phyloP scores from a whole-genome alignment of 441 rosid genomes.

The Gossypium lobatum region DNA sequence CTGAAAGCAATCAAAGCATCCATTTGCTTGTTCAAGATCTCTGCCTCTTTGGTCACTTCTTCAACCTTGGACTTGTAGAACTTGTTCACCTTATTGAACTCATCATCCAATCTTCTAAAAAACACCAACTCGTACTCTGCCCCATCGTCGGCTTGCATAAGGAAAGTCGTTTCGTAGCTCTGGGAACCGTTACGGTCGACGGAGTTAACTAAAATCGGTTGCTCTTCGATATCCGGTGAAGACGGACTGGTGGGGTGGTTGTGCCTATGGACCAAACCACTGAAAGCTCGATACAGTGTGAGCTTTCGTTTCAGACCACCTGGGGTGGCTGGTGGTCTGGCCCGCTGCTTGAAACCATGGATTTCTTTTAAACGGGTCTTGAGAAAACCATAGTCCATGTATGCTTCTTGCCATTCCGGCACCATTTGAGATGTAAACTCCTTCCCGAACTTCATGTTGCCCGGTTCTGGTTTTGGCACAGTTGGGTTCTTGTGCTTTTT shows the following conservation, averaged over 20 bases:
- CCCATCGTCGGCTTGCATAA: constrained; percentile 48
- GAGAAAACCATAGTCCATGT: constrained; percentile 52
- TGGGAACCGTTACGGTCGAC: constrained; percentile 25
- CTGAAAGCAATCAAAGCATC: constrained; percentile 76
- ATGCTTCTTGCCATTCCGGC: constrained; percentile 82
- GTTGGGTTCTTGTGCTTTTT: background rate
- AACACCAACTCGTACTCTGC: constrained; percentile 49
- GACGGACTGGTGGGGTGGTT: constrained; percentile 8
- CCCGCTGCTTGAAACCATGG: constrained; percentile 32
- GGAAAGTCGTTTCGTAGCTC: constrained; percentile 40
- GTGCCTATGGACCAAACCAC: constrained; percentile 41
- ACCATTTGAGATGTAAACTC: constrained; percentile 67
- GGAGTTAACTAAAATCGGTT: constrained; percentile 34
- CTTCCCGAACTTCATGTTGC: constrained; percentile 68
- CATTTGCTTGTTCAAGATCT: constrained; percentile 51
- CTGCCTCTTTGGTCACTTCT: constrained; percentile 61
- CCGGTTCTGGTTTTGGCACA: background rate
- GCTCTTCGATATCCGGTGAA: constrained; percentile 39
- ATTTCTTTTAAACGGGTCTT: constrained; percentile 53
- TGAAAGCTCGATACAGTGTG: constrained; percentile 51
- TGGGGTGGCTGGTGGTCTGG: constrained; percentile 23
- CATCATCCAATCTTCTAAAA: background rate
- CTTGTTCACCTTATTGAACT: constrained; percentile 30
- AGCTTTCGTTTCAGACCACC: constrained; percentile 14
- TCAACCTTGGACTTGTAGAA: constrained; percentile 49